Evolutionary conservation across 352 stramenopile species (phyloP).

Genomic region (Pythium diclinum): DNA sequence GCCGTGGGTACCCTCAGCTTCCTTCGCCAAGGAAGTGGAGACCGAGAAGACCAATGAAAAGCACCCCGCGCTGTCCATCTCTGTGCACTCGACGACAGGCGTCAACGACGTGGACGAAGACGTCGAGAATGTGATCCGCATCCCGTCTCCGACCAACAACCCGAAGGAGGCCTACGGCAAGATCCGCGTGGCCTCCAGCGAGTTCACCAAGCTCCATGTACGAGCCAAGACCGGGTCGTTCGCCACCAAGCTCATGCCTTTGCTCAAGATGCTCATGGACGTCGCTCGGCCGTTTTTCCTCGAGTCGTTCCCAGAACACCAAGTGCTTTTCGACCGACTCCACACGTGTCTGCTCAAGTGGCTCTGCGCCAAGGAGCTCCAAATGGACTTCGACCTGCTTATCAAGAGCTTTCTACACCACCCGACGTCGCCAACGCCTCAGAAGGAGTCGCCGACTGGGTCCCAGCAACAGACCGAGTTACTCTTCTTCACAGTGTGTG

Average conservation of each 20-base stretch:
- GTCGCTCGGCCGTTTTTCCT: slow-evolving; percentile 40
- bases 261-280: slow-evolving; percentile 44
- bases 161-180: slow-evolving; percentile 22
- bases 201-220: slow-evolving; percentile 67
- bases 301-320: slow-evolving; percentile 51
- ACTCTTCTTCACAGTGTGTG: slow-evolving; percentile 55
- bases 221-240: slow-evolving; percentile 53
- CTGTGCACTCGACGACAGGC: slow-evolving; percentile 25
- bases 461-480: slow-evolving; percentile 27
- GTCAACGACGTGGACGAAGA: slow-evolving; percentile 2
- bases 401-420: slow-evolving; percentile 54
- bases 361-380: slow-evolving; percentile 42
- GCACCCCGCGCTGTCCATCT: slow-evolving; percentile 34
- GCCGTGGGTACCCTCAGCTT: slow-evolving; percentile 35
- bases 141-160: slow-evolving; percentile 16
- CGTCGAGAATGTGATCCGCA: slow-evolving; percentile 18
- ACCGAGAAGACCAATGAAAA: slow-evolving; percentile 31
- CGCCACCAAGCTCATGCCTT: slow-evolving; percentile 36
- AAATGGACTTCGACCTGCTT: slow-evolving; percentile 62
- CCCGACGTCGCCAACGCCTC: neutral
- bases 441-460: neutral
- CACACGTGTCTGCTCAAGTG: slow-evolving; percentile 39
- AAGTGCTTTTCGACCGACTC: slow-evolving; percentile 53
- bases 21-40: slow-evolving; percentile 33
- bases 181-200: slow-evolving; percentile 40